Percentiles rank a stretch among this genome's conserved stretches.
Conservation (phyloP, 2,329 filamentous ascomycete species). For the Penicillium sp. region DNA sequence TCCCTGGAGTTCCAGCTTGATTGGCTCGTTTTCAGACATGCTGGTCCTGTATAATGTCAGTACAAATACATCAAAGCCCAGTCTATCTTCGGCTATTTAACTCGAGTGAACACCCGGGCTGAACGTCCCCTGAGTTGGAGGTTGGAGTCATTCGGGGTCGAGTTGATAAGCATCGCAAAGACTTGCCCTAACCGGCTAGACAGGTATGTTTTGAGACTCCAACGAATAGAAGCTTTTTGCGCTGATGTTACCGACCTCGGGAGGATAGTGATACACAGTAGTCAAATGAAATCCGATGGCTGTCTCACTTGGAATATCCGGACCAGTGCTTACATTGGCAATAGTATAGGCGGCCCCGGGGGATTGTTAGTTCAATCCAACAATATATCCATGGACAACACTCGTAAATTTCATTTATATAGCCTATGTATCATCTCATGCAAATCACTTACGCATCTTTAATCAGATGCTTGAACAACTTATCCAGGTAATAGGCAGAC, state of each 20-base stretch:
- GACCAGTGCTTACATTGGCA: not conserved
- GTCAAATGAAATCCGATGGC: too few species aligned
- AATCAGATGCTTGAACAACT: slow-evolving; percentile 66
- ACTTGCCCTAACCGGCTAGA: slow-evolving; percentile 9
- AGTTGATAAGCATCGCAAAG: slow-evolving; percentile 13
- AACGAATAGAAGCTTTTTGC: not conserved
- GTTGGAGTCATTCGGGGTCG: slow-evolving; percentile 20
- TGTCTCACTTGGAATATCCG: not conserved
- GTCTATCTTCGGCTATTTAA: not conserved
- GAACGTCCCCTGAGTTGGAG: slow-evolving; percentile 13
- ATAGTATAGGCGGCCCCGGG: not conserved
- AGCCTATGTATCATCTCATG: not conserved
- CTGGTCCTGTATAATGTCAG: slow-evolving; percentile 29
- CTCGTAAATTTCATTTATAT: not conserved
- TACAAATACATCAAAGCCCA: not conserved
- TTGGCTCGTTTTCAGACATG: slow-evolving; percentile 40
- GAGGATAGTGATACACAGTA: not conserved
- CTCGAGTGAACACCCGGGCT: not conserved
- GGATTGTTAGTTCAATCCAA: not conserved
- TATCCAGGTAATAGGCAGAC: slow-evolving; percentile 67
- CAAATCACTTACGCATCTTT: not conserved
- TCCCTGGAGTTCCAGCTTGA: slow-evolving; percentile 23
- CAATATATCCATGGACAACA: not conserved
- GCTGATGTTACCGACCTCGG: not conserved
- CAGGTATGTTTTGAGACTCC: not conserved